Base-by-base conservation (phyloP, 345 rosid species). In the Gossypium mustelinum region DNA sequence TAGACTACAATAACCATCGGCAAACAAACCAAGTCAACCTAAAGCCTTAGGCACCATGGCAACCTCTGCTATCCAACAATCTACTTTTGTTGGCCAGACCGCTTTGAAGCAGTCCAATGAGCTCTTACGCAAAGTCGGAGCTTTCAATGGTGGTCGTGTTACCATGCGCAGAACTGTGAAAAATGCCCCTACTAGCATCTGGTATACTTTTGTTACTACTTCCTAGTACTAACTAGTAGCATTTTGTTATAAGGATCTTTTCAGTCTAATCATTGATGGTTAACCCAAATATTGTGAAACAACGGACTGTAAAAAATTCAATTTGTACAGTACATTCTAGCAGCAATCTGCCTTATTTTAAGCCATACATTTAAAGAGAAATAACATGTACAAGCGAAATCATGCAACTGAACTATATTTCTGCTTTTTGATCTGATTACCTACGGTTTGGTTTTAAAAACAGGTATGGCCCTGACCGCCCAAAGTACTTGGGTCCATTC, bases 381-480 rank as follows among this genome's bases (percentile, higher is more conserved):
- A 47, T 12, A 54, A n/a, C n/a, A 12, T 13, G 4, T 50, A 50
- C 16, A 16, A 54, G n/a, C 54, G 16, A 13, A 50, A 54, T 4
- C 58, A 17, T 56, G 61, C 22, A 24, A 20, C 16, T 16, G 20
- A 52, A 64, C 24, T 22, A 22, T 58, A 22, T 58, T 58, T 58
- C 14, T 22, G 34, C 7, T 43, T 72, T 41, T 25, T 55, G 5
- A 72, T 72, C 69, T 79, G 73, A 71, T 12, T 47, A 20, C 2
- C 66, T 73, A 57, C 55, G 17, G 68, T 18, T 62, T 68, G 79
- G 44, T 34, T 50, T 45, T 64, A 41, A 62, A 25, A 68, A 82
- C 82, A 94, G 96, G 97, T 94, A 94, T 24, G 98, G 98, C 69
- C 89, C 94, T 51, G 98, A 94, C 87, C 94, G 98, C 62, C 98